phyloP scores from a whole-genome alignment of 2,329 filamentous ascomycete genomes.

The Drechmeria coniospora region DNA sequence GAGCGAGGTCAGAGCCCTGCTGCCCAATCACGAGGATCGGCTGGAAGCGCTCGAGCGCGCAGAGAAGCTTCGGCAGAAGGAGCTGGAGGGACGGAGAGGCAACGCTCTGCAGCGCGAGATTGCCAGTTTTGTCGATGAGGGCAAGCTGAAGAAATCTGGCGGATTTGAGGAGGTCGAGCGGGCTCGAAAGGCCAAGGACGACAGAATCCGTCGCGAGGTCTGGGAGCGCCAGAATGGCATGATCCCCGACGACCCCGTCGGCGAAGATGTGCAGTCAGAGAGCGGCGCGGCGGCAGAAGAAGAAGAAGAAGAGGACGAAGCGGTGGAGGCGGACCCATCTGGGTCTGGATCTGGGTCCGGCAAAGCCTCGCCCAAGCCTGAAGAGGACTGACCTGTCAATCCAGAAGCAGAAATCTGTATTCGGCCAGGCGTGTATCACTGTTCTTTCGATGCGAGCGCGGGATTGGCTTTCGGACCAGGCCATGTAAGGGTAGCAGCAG shows the following conservation, averaged over 20 bases:
- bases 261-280: constrained; percentile 14
- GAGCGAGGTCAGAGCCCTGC: constrained; percentile 81
- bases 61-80: constrained; percentile 78
- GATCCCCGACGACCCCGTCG: constrained; percentile 26
- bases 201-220: constrained; percentile 67
- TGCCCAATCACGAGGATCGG: constrained; percentile 85
- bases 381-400: no score
- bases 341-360: no score
- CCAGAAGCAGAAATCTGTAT: no score
- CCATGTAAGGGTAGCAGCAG: no score
- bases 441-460: no score
- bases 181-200: constrained; percentile 69
- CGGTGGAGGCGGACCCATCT: constrained; percentile 7
- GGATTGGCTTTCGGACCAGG: no score
- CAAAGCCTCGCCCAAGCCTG: no score
- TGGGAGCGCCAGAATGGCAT: constrained; percentile 52
- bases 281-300: constrained; percentile 11
- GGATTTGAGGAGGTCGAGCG: constrained; percentile 90
- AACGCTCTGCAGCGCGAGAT: constrained; percentile 76
- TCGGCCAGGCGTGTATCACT: no score
- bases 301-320: constrained; percentile 8
- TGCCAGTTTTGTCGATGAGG: constrained; percentile 69
- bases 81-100: constrained; percentile 62
- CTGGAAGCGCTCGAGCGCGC: constrained; percentile 95
- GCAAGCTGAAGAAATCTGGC: constrained; percentile 88